These are phyloP conservation scores for Malus orientalis DNA, from an alignment of 306 rosid species.

Conservation along the genomic window DNA sequence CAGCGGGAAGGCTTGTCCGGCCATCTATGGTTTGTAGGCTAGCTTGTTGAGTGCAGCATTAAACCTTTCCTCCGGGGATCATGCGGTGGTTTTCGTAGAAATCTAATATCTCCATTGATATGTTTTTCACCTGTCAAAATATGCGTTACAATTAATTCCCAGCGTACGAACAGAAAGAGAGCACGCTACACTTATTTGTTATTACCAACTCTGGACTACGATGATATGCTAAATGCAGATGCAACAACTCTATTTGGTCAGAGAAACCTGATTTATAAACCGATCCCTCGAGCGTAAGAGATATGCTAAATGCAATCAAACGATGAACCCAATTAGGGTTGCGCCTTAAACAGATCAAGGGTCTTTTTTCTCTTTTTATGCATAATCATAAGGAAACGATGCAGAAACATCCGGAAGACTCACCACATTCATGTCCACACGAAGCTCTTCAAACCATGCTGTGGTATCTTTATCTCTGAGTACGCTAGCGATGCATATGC, in stretches of 20 bases:
- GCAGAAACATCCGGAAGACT: conserved; percentile 18
- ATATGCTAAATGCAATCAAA: neutral
- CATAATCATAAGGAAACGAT: neutral
- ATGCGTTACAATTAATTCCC: neutral
- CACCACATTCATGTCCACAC: conserved; percentile 89
- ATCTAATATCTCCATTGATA: conserved; percentile 87
- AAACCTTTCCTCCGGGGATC: conserved; percentile 48
- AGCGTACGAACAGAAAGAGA: neutral
- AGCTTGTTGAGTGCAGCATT: conserved; percentile 65
- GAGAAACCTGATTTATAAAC: too few species aligned
- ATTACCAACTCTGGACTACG: too few species aligned
- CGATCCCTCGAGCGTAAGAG: too few species aligned
- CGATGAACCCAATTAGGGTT: neutral
- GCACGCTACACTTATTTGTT: neutral
- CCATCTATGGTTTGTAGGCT: conserved; percentile 30
- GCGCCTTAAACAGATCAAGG: neutral
- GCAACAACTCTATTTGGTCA: too few species aligned
- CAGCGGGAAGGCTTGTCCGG: neutral
- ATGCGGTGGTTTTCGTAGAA: conserved; percentile 62
- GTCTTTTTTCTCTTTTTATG: neutral
- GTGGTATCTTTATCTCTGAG: conserved; percentile 75
- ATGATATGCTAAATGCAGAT: too few species aligned
- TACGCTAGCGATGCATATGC: conserved; percentile 85
- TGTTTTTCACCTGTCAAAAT: conserved; percentile 70
- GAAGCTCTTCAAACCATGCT: conserved; percentile 93